Percentiles rank a stretch among this genome's conserved stretches.
These are phyloP conservation scores for Mortierella sp. DNA, from an alignment of 371 early-diverging fungal genomes.

Conservation along the genomic window DNA sequence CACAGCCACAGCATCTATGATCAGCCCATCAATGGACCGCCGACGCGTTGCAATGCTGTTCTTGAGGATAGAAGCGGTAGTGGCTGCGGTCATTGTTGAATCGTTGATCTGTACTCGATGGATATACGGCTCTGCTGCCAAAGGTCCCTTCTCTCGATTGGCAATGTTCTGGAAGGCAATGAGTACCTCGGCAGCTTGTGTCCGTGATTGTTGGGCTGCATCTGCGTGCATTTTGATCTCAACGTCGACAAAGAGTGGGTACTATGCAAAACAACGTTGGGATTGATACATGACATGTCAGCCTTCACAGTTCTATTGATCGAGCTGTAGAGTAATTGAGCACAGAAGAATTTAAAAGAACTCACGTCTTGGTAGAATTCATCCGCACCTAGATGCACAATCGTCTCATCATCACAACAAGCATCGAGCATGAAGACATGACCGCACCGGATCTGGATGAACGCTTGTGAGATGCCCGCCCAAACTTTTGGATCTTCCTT, in stretches of 20 bases:
- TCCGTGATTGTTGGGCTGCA: slow-evolving; percentile 1
- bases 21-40: neutral
- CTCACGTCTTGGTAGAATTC: slow-evolving; percentile 48
- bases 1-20: too few species aligned
- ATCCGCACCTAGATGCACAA: slow-evolving; percentile 45
- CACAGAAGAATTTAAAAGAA: neutral
- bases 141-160: neutral
- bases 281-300: too few species aligned
- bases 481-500: slow-evolving; percentile 32
- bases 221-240: slow-evolving; percentile 50
- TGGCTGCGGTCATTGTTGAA: neutral
- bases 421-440: slow-evolving; percentile 50
- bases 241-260: slow-evolving; percentile 49
- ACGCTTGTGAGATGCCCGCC: slow-evolving; percentile 46
- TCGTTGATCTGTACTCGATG: slow-evolving; percentile 26
- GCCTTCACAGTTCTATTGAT: too few species aligned
- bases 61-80: neutral
- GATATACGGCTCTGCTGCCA: slow-evolving; percentile 20
- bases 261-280: slow-evolving; percentile 8
- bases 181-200: slow-evolving; percentile 32
- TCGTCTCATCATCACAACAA: slow-evolving; percentile 48
- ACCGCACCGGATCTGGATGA: slow-evolving; percentile 43
- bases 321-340: too few species aligned
- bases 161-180: slow-evolving; percentile 50
- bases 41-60: neutral